These are phyloP conservation scores for Neodidymelliopsis sp. DNA, from an alignment of 2,329 filamentous ascomycete species.

Conservation along the genomic window DNA sequence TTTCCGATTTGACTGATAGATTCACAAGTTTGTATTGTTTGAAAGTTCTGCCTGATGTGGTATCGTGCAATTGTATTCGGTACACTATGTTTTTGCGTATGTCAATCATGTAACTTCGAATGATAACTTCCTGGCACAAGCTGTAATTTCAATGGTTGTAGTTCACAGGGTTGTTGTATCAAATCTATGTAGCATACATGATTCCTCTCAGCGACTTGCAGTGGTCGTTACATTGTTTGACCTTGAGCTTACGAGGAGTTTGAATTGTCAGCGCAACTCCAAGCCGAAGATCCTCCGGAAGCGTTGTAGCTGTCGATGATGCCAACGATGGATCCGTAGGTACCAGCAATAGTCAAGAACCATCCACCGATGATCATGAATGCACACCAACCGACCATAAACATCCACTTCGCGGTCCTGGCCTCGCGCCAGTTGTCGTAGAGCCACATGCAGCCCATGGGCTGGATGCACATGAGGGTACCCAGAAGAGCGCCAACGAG, in stretches of 20 bases:
- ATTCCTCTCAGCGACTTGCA: too few species aligned
- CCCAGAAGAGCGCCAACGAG: slow-evolving; percentile 37
- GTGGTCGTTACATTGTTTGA: too few species aligned
- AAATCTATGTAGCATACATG: too few species aligned
- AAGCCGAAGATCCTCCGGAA: slow-evolving; percentile 31
- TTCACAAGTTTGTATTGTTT: too few species aligned
- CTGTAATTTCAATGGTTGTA: too few species aligned
- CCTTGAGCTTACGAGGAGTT: slow-evolving; percentile 1
- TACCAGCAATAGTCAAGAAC: slow-evolving; percentile 36
- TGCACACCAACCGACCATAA: slow-evolving; percentile 32
- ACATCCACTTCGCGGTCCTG: slow-evolving; percentile 26
- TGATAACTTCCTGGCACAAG: too few species aligned
- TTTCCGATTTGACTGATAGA: too few species aligned
- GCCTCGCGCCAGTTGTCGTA: slow-evolving; percentile 34
- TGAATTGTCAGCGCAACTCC: slow-evolving; percentile 38
- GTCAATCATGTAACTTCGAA: too few species aligned
- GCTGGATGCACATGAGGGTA: slow-evolving; percentile 37
- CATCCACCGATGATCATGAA: slow-evolving; percentile 34
- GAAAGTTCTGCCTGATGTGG: too few species aligned
- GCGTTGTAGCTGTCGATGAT: slow-evolving; percentile 37
- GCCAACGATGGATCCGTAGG: slow-evolving; percentile 36
- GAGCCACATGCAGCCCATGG: slow-evolving; percentile 41
- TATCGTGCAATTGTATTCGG: too few species aligned
- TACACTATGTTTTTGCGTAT: too few species aligned
- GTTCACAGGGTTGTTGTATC: too few species aligned